These are phyloP conservation scores for Fusarium tuaranense DNA, from an alignment of 2,329 filamentous ascomycete genomes.

Conservation along the genomic window DNA sequence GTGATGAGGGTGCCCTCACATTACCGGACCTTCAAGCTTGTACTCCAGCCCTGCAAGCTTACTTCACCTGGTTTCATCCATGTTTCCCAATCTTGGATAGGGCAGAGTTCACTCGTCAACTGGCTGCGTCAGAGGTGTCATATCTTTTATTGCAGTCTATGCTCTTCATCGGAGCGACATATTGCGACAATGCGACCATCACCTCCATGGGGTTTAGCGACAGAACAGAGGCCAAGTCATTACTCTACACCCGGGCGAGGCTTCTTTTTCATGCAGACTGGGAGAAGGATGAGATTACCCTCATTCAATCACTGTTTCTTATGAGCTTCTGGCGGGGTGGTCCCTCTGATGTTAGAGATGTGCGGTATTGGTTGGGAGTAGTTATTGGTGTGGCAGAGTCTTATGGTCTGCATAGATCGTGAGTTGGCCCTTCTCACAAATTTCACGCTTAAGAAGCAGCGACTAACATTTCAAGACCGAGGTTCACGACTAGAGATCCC, in stretches of 20 bases:
- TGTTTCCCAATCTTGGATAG: conserved; percentile 67
- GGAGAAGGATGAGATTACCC: conserved; percentile 62
- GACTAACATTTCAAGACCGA: conserved; percentile 33
- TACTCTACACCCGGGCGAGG: conserved; percentile 63
- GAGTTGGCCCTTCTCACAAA: conserved; percentile 4
- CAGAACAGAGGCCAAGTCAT: conserved; percentile 61
- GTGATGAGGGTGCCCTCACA: conserved; percentile 57
- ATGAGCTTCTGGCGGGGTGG: conserved; percentile 68
- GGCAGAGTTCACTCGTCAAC: conserved; percentile 53
- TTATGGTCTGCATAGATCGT: conserved; percentile 57
- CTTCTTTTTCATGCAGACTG: conserved; percentile 65
- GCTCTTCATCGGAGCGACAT: conserved; percentile 65
- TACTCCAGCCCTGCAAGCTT: conserved; percentile 59
- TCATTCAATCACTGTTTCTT: conserved; percentile 64
- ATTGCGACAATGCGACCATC: conserved; percentile 62
- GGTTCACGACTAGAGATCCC: conserved; percentile 42
- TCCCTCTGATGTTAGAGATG: conserved; percentile 60
- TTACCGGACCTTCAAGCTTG: conserved; percentile 58
- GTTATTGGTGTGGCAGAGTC: conserved; percentile 65
- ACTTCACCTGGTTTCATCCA: conserved; percentile 68
- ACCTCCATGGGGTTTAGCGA: conserved; percentile 58
- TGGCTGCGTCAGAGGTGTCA: conserved; percentile 57
- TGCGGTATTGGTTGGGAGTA: conserved; percentile 62
- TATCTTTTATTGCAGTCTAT: conserved; percentile 64
- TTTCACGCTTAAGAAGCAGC: not conserved